Evolutionary conservation across 2,329 filamentous ascomycete genomes (phyloP).

Genomic region (Ceratocystis huliohia): DNA sequence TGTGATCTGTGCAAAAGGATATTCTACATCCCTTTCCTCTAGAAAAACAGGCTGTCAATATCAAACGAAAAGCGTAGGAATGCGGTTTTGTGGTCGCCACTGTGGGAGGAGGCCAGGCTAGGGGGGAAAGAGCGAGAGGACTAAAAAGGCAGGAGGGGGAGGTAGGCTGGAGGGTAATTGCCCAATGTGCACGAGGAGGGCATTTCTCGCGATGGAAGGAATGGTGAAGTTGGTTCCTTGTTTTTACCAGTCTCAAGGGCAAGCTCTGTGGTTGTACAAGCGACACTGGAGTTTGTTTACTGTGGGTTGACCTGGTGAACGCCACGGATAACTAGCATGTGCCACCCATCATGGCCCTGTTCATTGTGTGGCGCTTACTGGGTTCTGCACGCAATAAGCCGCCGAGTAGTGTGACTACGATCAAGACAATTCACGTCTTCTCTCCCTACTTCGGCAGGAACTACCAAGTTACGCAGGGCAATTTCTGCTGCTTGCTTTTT

Average conservation of each 20-base stretch:
- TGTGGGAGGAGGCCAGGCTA: not conserved
- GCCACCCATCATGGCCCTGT: not conserved
- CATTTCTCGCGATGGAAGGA: conserved; percentile 1
- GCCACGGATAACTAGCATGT: conserved; percentile 5
- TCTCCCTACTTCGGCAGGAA: too few relatives aligned
- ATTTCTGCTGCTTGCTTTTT: too few relatives aligned
- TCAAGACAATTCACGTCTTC: too few relatives aligned
- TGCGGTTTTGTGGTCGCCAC: not conserved
- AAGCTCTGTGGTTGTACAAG: conserved; percentile 8
- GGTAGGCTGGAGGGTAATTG: not conserved
- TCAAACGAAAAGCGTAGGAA: conserved; percentile 6
- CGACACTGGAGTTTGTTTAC: conserved; percentile 10
- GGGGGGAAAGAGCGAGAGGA: not conserved
- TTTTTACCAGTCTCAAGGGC: not conserved
- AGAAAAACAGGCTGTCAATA: conserved; percentile 11
- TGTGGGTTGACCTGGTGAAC: conserved; percentile 18
- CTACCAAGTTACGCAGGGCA: too few relatives aligned
- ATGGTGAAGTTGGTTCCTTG: not conserved
- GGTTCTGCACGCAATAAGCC: not conserved
- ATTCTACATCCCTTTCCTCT: conserved; percentile 28
- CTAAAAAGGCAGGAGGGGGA: not conserved
- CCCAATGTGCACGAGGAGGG: not conserved
- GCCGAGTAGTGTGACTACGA: too few relatives aligned
- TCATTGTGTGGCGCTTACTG: not conserved
- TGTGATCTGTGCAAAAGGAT: conserved; percentile 30